phyloP scores from a whole-genome alignment of 2,329 filamentous ascomycete genomes.

The Dryadomyces quercivorus region DNA sequence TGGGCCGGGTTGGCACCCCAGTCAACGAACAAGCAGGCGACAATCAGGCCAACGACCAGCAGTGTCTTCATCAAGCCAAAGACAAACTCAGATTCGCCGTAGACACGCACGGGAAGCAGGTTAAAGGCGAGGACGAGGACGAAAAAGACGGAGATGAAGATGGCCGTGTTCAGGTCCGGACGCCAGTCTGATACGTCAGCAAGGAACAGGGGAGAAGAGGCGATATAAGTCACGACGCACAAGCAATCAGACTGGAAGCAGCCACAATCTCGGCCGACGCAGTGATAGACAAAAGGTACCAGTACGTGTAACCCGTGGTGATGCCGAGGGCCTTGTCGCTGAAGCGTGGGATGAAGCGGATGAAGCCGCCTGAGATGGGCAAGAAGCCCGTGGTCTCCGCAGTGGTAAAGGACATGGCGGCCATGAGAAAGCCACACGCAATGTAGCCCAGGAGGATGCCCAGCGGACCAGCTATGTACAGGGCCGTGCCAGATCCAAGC shows the following conservation, averaged over 20 bases:
- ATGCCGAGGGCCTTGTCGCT: constrained; percentile 1
- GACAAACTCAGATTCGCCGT: constrained; percentile 8
- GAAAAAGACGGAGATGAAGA: constrained; percentile 1
- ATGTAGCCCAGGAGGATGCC: constrained; percentile 1
- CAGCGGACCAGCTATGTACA: not conserved
- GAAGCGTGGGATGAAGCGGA: constrained; percentile 1
- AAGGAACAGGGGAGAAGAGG: not conserved
- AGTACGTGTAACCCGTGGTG: constrained; percentile 1
- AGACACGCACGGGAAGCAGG: constrained; percentile 23
- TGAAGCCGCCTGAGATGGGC: constrained; percentile 2
- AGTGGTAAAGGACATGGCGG: not conserved
- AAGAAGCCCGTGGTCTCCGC: constrained; percentile 4
- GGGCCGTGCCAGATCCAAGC: not conserved
- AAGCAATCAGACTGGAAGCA: not conserved
- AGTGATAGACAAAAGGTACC: constrained; percentile 2
- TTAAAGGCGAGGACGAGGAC: not conserved
- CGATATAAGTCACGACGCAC: not conserved
- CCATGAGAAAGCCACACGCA: not conserved
- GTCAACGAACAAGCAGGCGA: constrained; percentile 47
- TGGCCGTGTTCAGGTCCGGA: constrained; percentile 1
- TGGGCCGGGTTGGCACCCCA: constrained; percentile 42
- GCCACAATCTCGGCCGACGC: constrained; percentile 2
- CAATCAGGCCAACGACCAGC: constrained; percentile 37
- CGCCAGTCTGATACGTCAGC: not conserved
- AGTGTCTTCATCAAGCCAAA: constrained; percentile 27